phyloP scores from a whole-genome alignment of 2,329 filamentous ascomycete genomes.

The Tolypocladium inflatum region DNA sequence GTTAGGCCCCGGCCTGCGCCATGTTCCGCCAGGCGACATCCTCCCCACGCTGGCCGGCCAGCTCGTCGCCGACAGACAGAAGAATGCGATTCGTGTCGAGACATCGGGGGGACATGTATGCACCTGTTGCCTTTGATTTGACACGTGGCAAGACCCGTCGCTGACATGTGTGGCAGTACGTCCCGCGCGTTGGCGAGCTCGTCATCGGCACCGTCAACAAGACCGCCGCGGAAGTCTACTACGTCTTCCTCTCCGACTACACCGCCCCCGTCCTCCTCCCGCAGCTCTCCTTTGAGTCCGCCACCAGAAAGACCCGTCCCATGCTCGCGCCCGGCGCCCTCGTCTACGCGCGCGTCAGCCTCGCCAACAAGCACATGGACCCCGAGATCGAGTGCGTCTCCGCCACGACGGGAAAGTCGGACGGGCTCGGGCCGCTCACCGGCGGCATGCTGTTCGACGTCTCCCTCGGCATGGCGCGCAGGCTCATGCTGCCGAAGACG shows the following conservation, averaged over 20 bases:
- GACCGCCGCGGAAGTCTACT: constrained; percentile 66
- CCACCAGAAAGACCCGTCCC: constrained; percentile 84
- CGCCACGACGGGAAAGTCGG: constrained; percentile 74
- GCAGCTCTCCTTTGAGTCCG: constrained; percentile 86
- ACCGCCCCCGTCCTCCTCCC: constrained; percentile 61
- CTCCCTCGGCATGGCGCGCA: constrained; percentile 70
- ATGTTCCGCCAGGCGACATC: constrained; percentile 69
- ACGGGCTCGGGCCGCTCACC: constrained; percentile 74
- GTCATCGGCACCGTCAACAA: constrained; percentile 81
- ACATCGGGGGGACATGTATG: constrained; percentile 58
- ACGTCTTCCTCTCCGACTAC: constrained; percentile 64
- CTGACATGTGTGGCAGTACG: constrained; percentile 47
- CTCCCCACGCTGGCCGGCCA: constrained; percentile 58
- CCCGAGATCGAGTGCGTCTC: constrained; percentile 87
- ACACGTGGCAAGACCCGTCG: neutral
- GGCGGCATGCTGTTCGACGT: constrained; percentile 83
- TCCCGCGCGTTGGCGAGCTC: constrained; percentile 70
- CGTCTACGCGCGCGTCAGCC: constrained; percentile 78
- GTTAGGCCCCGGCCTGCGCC: constrained; percentile 73
- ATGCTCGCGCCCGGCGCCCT: constrained; percentile 64
- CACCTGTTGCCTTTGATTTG: neutral
- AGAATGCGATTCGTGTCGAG: constrained; percentile 73
- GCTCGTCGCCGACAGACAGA: constrained; percentile 57
- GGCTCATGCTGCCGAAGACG: constrained; percentile 59
- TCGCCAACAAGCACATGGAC: constrained; percentile 75